Conservation (phyloP, 2,329 filamentous ascomycete species). For the Hymenoscyphus scutula region DNA sequence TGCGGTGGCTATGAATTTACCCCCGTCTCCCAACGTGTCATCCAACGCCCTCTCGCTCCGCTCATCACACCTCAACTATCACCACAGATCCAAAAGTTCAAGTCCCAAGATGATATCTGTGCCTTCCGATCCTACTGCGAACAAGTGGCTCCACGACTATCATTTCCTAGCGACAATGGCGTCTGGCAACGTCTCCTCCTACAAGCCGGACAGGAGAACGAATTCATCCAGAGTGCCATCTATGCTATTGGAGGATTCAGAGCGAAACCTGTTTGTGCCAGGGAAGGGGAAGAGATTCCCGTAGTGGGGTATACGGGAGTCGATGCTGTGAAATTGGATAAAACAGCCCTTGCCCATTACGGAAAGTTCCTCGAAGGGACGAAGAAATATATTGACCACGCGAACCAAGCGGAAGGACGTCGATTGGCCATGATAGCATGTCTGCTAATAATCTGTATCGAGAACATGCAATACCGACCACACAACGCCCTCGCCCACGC, state of each 20-base stretch:
- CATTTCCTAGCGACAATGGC: conserved; percentile 21
- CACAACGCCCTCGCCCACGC: conserved; percentile 19
- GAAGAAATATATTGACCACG: conserved; percentile 15
- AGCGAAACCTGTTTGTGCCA: conserved; percentile 3
- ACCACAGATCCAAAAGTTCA: neutral
- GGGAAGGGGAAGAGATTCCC: neutral
- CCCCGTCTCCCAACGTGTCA: neutral
- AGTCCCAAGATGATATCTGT: conserved; percentile 7
- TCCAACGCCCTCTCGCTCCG: neutral
- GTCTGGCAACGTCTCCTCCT: conserved; percentile 62
- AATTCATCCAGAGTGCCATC: conserved; percentile 24
- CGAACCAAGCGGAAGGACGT: conserved; percentile 15
- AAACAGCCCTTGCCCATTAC: conserved; percentile 21
- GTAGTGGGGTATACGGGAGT: conserved; percentile 1
- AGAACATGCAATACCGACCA: conserved; percentile 25
- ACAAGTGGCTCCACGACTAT: conserved; percentile 10
- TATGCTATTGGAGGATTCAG: conserved; percentile 28
- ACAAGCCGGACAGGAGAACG: conserved; percentile 53
- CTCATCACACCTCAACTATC: neutral
- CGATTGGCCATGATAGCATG: conserved; percentile 26
- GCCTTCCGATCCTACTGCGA: conserved; percentile 11
- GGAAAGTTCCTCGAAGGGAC: conserved; percentile 22
- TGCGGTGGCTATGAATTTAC: conserved; percentile 12
- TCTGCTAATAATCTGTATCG: conserved; percentile 29
- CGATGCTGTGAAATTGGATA: conserved; percentile 4